These are phyloP conservation scores for Cordyceps javanica DNA, from an alignment of 2,329 filamentous ascomycete genomes.

Conservation along the genomic window DNA sequence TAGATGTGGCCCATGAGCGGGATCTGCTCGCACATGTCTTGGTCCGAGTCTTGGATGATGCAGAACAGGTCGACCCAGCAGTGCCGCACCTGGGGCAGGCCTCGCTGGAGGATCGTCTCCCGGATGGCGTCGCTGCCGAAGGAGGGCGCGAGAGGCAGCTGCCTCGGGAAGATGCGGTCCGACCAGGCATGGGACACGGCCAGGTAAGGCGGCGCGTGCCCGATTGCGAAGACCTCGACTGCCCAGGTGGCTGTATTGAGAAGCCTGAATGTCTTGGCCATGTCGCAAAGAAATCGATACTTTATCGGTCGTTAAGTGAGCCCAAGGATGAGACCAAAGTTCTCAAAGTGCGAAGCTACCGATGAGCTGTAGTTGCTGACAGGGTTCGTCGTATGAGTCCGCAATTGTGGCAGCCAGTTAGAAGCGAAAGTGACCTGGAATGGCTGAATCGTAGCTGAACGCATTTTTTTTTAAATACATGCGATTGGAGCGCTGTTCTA, in stretches of 20 bases:
- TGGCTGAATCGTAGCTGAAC: too few relatives aligned
- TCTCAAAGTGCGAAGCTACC: too few relatives aligned
- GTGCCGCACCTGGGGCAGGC: neutral
- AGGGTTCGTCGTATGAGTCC: too few relatives aligned
- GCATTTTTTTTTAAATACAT: too few relatives aligned
- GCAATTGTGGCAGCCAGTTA: too few relatives aligned
- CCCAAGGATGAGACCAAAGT: too few relatives aligned
- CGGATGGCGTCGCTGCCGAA: neutral
- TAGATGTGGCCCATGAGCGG: conserved; percentile 5
- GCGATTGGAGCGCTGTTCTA: too few relatives aligned
- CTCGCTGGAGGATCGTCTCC: neutral
- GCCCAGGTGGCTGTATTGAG: neutral
- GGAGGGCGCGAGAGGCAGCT: neutral
- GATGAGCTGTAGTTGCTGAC: too few relatives aligned
- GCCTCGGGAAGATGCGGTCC: neutral
- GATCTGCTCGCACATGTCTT: conserved; percentile 4
- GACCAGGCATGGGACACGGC: conserved; percentile 4
- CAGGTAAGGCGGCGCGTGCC: neutral
- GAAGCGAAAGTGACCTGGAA: too few relatives aligned
- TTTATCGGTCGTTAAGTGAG: too few relatives aligned
- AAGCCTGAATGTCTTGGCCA: neutral
- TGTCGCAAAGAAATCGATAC: too few relatives aligned
- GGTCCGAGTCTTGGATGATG: conserved; percentile 2
- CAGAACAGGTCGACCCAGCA: conserved; percentile 8
- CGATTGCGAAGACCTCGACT: neutral